A percentile compares a stretch with the other conserved stretches of the same genome.
These are phyloP conservation scores for Beauveria rudraprayagi DNA, from an alignment of 2,329 filamentous ascomycete species.

Conservation along the genomic window DNA sequence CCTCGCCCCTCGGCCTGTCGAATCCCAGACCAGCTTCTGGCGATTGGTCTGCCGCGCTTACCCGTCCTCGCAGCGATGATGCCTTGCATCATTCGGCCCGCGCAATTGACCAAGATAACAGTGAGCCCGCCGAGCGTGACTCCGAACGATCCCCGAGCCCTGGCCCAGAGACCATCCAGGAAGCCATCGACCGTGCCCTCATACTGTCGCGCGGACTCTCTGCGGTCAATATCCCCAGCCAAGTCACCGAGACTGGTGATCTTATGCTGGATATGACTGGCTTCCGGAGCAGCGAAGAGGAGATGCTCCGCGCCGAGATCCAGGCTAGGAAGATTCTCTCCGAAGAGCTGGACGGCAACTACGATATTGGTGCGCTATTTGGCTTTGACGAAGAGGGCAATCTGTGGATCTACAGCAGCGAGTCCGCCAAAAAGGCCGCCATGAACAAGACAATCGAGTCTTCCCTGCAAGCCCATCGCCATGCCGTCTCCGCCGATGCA, in stretches of 20 bases:
- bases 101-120: conserved; percentile 26
- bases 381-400: conserved; percentile 94
- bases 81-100: conserved; percentile 41
- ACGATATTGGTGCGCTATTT: conserved; percentile 92
- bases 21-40: conserved; percentile 38
- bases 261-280: conserved; percentile 97
- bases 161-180: conserved; percentile 59
- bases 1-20: conserved; percentile 33
- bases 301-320: conserved; percentile 85
- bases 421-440: conserved; percentile 87
- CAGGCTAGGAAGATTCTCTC: conserved; percentile 85
- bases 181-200: conserved; percentile 76
- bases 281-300: conserved; percentile 90
- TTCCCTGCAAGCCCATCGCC: conserved; percentile 35
- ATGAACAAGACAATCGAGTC: conserved; percentile 55
- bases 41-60: conserved; percentile 40
- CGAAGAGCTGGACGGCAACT: conserved; percentile 88
- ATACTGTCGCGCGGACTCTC: conserved; percentile 81
- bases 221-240: conserved; percentile 83
- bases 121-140: conserved; percentile 30
- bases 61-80: conserved; percentile 47
- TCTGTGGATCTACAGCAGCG: conserved; percentile 98
- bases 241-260: conserved; percentile 87
- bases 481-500: conserved; percentile 62
- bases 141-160: conserved; percentile 67